These are phyloP conservation scores for Strobilomyces confusus DNA, from an alignment of 768 basidiomycete species.

Conservation along the genomic window DNA sequence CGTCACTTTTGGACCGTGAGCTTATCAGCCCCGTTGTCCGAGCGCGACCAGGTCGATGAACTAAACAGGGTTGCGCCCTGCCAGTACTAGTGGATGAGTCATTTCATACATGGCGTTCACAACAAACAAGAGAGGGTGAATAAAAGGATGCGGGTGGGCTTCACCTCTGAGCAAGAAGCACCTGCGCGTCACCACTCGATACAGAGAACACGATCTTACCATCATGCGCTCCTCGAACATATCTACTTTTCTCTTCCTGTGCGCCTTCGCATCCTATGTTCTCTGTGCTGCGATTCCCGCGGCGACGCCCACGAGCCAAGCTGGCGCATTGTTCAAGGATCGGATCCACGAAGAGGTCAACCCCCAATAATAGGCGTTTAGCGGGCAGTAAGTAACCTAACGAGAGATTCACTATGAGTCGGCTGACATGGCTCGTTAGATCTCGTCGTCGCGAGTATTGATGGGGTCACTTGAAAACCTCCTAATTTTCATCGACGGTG, in stretches of 20 bases:
- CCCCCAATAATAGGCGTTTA: slow-evolving; percentile 5
- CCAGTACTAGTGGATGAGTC: neutral
- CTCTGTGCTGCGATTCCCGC: slow-evolving; percentile 13
- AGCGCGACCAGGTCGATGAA: neutral
- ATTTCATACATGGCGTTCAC: slow-evolving; percentile 7
- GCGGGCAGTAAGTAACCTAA: slow-evolving; percentile 3
- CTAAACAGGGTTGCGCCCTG: neutral
- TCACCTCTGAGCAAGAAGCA: neutral
- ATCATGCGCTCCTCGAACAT: slow-evolving; percentile 14
- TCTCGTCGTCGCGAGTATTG: neutral
- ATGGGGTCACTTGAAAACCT: too few relatives aligned
- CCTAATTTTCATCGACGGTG: too few relatives aligned
- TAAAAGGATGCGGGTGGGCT: slow-evolving; percentile 10
- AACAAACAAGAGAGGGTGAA: slow-evolving; percentile 2
- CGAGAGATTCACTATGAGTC: neutral
- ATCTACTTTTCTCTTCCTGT: slow-evolving; percentile 12
- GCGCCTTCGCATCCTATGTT: slow-evolving; percentile 11
- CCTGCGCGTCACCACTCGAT: neutral
- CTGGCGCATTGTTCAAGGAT: slow-evolving; percentile 17
- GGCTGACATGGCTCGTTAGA: slow-evolving; percentile 3
- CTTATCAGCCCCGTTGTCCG: neutral
- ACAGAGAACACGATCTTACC: slow-evolving; percentile 5
- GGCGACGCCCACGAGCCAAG: neutral
- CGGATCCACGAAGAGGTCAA: slow-evolving; percentile 19
- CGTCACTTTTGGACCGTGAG: neutral